Evolutionary conservation across 306 rosid genomes (phyloP).

Genomic region (Rosa rugosa): DNA sequence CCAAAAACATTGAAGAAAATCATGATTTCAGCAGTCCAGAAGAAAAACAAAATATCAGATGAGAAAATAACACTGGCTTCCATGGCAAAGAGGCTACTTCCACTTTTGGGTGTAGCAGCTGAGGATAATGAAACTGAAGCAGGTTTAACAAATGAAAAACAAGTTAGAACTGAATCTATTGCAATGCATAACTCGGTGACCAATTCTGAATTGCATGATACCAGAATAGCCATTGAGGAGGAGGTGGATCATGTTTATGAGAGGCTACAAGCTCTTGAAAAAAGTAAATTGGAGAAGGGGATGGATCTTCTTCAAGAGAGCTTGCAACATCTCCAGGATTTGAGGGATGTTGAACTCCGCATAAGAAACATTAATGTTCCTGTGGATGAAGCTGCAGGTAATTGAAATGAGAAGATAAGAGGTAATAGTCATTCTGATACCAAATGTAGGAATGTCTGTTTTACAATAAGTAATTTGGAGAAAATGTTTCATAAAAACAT

Average conservation of each 20-base stretch:
- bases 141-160: constrained; percentile 22
- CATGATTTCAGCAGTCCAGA: constrained; percentile 38
- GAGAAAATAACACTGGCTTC: constrained; percentile 41
- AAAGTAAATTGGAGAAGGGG: constrained; percentile 28
- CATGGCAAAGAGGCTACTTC: constrained; percentile 68
- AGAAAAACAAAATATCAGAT: constrained; percentile 30
- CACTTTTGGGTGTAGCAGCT: constrained; percentile 56
- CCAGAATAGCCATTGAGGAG: constrained; percentile 51
- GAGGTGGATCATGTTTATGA: constrained; percentile 80
- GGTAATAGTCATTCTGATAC: constrained; percentile 3
- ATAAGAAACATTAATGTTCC: constrained; percentile 37
- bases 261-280: constrained; percentile 70
- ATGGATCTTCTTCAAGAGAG: constrained; percentile 66
- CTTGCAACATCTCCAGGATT: constrained; percentile 68
- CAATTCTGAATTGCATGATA: constrained; percentile 32
- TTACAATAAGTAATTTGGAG: not conserved
- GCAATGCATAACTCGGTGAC: constrained; percentile 33
- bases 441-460: not conserved
- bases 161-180: constrained; percentile 32
- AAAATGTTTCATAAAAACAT: not conserved
- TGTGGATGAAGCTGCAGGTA: constrained; percentile 26
- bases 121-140: constrained; percentile 38
- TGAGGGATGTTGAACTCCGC: constrained; percentile 55
- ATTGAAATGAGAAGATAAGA: constrained; percentile 12
- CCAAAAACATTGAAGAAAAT: constrained; percentile 28